Evolutionary conservation across 371 early-diverging fungal species (phyloP), one percentile per base, ranked within the genome.

Genomic region (Apophysomyces elegans): DNA sequence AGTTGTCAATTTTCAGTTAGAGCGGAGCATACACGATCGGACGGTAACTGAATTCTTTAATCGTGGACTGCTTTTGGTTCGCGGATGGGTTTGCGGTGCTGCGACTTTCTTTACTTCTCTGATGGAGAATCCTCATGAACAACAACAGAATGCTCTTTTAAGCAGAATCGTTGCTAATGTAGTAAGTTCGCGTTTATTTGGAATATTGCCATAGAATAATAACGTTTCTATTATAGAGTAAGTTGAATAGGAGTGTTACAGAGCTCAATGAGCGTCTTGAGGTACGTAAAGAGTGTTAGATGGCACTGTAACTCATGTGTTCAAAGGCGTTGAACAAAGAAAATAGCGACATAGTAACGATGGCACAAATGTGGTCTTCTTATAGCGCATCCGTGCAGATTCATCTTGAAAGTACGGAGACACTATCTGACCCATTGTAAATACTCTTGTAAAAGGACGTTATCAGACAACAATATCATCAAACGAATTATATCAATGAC

Each of bases 61-160:
- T 14, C 9, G 18, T 14, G 43, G 43, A 43, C 43, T 26, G 32
- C 32, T 26, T 26, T 26, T 26, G 32, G 32, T 26, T 26, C 2
- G 32, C 32, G 32, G 32, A 26, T 0, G 32, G 32, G 16, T 45
- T 45, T 7, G 13, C n/a, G 46, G 0, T 6, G 46, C 46, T 13
- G n/a, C 13, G 46, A 13, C 46, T 14, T 18, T 45, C 46, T 45
- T 45, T 45, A 13, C 46, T 18, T 6, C 46, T 45, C 64, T 5
- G 58, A 70, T 70, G 70, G 70, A 70, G 44, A 70, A 70, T 62
- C 70, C 70, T 4, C 63, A 70, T 54, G 70, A 70, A 37, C 65
- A 70, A 58, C 65, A 65, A 16, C 70, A 70, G 59, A 62, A 61
- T 62, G 65, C 63, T 2, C 47, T 70, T 14, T 37, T 70, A 18